Base-by-base conservation (phyloP, 176 grass and related monocot genomes). In the Oryza punctata region DNA sequence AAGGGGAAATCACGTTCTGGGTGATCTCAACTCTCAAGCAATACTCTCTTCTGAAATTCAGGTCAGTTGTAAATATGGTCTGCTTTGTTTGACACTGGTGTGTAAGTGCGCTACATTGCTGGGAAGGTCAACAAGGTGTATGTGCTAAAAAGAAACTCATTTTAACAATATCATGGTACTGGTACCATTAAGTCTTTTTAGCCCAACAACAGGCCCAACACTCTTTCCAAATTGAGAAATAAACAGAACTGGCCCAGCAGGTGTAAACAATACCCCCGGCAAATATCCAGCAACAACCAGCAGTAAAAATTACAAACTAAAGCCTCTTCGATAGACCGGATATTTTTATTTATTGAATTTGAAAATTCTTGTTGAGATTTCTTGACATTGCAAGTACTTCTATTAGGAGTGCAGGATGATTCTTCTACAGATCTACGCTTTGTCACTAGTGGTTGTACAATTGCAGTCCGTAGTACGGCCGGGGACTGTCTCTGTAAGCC, bases 1-100 rank as follows among this genome's bases (percentile, higher is more conserved):
- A 77, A 61, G 28, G 23, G 23, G 27, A 41, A 29, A 72, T 19
- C 46, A 69, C n/a, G 4, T 23, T 49, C 32, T 66, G 50, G 16
- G 29, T 54, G 15, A 60, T 23, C 47, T 30, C 38, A 24, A 89
- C 21, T n/a, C 46, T 29, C 40, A 24, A 89, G 28, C 29, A 47
- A 24, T 35, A 4, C 38, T 68, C 14, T 64, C 5, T 52, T 43
- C 30, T 85, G 15, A 77, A 44, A 64, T 3, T 79, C 23, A 52
- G 41, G 14, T 28, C 25, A 12, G 5, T 33, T 43, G 44, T 35
- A 63, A 50, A 24, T n/a, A 33, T 82, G 30, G 10, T 49, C 40
- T 80, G 43, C 12, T 69, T 61, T 61, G 7, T 24, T 61, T 61
- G 2, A 24, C 8, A 61, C 10, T 59, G 54, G 54, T 23, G 6